Evolutionary conservation across 176 grass and related monocot species (phyloP).

Genomic region (Cocos nucifera): DNA sequence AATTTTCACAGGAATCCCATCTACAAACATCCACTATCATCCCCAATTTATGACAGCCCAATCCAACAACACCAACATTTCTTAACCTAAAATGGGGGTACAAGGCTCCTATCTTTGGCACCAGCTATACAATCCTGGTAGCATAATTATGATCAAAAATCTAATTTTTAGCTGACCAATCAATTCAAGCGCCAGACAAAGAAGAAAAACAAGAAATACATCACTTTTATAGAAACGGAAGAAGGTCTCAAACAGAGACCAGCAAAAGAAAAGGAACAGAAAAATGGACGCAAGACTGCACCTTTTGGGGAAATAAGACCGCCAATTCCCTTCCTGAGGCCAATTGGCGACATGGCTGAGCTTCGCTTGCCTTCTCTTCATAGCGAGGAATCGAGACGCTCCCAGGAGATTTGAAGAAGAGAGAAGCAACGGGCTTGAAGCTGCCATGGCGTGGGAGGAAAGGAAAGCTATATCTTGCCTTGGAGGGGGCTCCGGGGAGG

Average conservation of each 20-base stretch:
- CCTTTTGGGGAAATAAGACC: conserved; percentile 7
- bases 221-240: background rate
- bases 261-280: background rate
- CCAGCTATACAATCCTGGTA: too few species aligned
- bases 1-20: too few species aligned
- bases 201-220: background rate
- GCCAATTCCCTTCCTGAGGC: background rate
- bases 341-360: background rate
- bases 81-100: too few species aligned
- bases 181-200: too few species aligned
- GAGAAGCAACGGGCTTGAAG: conserved; percentile 8
- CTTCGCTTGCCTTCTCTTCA: background rate
- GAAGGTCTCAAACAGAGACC: background rate
- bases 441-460: background rate
- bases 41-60: too few species aligned
- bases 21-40: too few species aligned
- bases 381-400: background rate
- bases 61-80: too few species aligned
- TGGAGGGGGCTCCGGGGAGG: background rate
- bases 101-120: too few species aligned
- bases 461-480: background rate
- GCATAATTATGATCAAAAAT: too few species aligned
- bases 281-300: conserved; percentile 7
- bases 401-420: conserved; percentile 18
- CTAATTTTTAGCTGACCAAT: too few species aligned